Evolutionary conservation across 345 rosid genomes (phyloP).

Genomic region (Firmiana major): DNA sequence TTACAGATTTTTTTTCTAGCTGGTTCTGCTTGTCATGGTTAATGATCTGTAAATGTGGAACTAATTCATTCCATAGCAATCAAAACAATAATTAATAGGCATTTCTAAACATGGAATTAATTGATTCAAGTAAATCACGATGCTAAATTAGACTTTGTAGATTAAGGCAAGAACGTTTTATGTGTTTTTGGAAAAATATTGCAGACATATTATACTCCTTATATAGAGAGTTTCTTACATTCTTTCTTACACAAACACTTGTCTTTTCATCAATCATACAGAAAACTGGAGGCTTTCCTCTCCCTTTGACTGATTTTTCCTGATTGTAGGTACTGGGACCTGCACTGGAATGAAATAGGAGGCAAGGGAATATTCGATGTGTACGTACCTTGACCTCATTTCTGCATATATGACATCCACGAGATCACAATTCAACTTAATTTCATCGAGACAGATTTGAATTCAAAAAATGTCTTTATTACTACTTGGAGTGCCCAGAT

Average conservation of each 20-base stretch:
- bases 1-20: not conserved
- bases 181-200: not conserved
- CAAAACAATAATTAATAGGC: not conserved
- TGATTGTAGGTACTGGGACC: conserved; percentile 71
- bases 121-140: not conserved
- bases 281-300: not conserved
- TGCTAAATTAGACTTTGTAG: not conserved
- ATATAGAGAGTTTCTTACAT: not conserved
- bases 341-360: conserved; percentile 71
- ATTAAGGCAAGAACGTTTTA: not conserved
- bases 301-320: not conserved
- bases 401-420: not conserved
- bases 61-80: not conserved
- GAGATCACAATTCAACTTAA: not conserved
- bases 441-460: conserved; percentile 13
- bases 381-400: conserved; percentile 40
- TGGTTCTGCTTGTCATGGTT: conserved; percentile 1
- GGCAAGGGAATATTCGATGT: conserved; percentile 80
- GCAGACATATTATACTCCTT: not conserved
- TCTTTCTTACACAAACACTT: not conserved
- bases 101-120: not conserved
- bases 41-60: not conserved
- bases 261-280: not conserved
- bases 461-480: not conserved
- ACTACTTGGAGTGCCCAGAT: not conserved